phyloP scores from a whole-genome alignment of 2,329 filamentous ascomycete species.

The Keithomyces neogunnii region DNA sequence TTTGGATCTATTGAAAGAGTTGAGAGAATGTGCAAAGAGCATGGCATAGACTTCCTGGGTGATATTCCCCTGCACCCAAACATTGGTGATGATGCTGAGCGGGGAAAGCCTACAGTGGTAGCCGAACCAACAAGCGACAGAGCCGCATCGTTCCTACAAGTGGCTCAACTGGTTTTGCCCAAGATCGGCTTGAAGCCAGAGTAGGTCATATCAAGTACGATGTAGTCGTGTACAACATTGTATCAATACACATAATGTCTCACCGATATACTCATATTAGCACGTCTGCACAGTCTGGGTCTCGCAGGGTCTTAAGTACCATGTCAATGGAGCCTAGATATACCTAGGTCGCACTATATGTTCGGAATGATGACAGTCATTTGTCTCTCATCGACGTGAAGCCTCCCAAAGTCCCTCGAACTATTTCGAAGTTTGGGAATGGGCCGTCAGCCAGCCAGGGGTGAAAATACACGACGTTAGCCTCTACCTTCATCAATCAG shows the following conservation, averaged over 20 bases:
- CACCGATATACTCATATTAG: not conserved
- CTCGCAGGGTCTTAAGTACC: slow-evolving; percentile 3
- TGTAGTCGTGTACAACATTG: not conserved
- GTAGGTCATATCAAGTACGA: not conserved
- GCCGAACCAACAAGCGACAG: slow-evolving; percentile 70
- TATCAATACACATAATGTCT: slow-evolving; percentile 1
- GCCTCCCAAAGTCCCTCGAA: slow-evolving; percentile 6
- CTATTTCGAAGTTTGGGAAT: slow-evolving; percentile 6
- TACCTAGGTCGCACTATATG: not conserved
- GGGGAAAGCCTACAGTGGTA: slow-evolving; percentile 83
- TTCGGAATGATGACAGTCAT: not conserved
- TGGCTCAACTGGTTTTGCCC: slow-evolving; percentile 49
- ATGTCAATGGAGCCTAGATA: not conserved
- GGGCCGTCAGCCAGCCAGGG: not conserved
- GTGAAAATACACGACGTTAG: slow-evolving; percentile 26
- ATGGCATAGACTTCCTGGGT: slow-evolving; percentile 72
- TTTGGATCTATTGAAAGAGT: slow-evolving; percentile 64
- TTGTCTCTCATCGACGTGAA: not conserved
- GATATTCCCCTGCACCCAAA: slow-evolving; percentile 81
- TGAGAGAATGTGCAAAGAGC: slow-evolving; percentile 57
- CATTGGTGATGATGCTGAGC: slow-evolving; percentile 82
- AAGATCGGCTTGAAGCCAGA: slow-evolving; percentile 31
- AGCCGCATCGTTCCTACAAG: slow-evolving; percentile 60
- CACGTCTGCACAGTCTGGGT: not conserved
- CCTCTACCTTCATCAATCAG: slow-evolving; percentile 26